These are phyloP conservation scores for Royoungia palumana DNA, from an alignment of 768 basidiomycete species.

Conservation along the genomic window DNA sequence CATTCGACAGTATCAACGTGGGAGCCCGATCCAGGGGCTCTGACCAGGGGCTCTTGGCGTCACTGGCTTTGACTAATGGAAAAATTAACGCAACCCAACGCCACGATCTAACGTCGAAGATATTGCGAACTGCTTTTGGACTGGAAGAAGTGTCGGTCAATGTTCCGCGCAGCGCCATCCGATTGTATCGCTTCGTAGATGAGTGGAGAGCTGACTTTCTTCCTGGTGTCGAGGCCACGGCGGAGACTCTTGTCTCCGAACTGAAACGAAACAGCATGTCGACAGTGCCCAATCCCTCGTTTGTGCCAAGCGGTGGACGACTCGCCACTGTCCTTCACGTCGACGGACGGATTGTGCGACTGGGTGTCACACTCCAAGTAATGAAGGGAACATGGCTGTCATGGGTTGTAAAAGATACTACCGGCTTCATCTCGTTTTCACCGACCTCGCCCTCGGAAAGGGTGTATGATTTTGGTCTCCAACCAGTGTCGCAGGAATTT, in stretches of 20 bases:
- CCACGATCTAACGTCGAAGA: constrained; percentile 41
- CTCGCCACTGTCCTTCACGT: constrained; percentile 39
- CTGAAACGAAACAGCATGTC: constrained; percentile 43
- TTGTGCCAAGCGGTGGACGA: constrained; percentile 13
- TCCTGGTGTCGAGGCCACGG: constrained; percentile 65
- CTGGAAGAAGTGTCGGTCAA: constrained; percentile 48
- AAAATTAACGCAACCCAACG: constrained; percentile 46
- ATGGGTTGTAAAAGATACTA: constrained; percentile 57
- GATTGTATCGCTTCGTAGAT: constrained; percentile 73
- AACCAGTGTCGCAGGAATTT: constrained; percentile 58
- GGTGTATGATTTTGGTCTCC: constrained; percentile 57
- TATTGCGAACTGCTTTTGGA: constrained; percentile 43
- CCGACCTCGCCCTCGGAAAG: constrained; percentile 30
- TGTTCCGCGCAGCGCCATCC: constrained; percentile 79
- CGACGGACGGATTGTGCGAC: constrained; percentile 47
- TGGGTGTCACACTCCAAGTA: constrained; percentile 68
- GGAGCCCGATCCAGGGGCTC: constrained; percentile 51
- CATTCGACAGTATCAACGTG: constrained; percentile 52
- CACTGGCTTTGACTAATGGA: constrained; percentile 47
- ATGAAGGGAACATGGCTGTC: constrained; percentile 89
- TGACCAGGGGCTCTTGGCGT: constrained; percentile 60
- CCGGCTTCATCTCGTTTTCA: constrained; percentile 45
- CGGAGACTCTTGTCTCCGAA: constrained; percentile 65
- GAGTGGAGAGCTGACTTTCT: constrained; percentile 82
- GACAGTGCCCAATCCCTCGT: constrained; percentile 30